Percentiles rank a stretch among this genome's conserved stretches.
phyloP scores from a whole-genome alignment of 495 filamentous ascomycete species.

The Penicillium robsamsonii region DNA sequence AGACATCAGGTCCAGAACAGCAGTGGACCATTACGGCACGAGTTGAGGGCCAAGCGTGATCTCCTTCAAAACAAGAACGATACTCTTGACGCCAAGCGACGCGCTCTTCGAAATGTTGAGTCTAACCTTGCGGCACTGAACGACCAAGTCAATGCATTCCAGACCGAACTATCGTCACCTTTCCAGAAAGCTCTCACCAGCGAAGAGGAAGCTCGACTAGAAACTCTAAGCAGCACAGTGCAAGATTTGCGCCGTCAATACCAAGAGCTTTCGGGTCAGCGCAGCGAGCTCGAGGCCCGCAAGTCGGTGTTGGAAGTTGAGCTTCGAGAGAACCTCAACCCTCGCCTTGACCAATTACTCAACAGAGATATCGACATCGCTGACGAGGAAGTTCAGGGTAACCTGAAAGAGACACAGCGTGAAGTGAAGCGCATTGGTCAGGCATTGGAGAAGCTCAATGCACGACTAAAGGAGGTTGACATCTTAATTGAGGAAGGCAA shows the following conservation, averaged over 20 bases:
- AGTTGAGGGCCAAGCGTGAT: slow-evolving; percentile 66
- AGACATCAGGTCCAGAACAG: slow-evolving; percentile 75
- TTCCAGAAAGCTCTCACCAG: slow-evolving; percentile 88
- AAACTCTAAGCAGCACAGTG: slow-evolving; percentile 62
- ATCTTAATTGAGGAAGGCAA: slow-evolving; percentile 64
- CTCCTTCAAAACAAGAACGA: slow-evolving; percentile 72
- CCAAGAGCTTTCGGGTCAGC: slow-evolving; percentile 66
- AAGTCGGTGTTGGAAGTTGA: slow-evolving; percentile 82
- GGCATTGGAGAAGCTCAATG: slow-evolving; percentile 58
- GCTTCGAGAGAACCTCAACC: slow-evolving; percentile 77
- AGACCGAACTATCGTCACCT: slow-evolving; percentile 74
- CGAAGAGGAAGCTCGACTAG: slow-evolving; percentile 78
- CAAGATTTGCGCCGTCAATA: slow-evolving; percentile 72
- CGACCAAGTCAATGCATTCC: slow-evolving; percentile 68
- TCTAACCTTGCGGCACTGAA: slow-evolving; percentile 69
- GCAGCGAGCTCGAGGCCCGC: slow-evolving; percentile 74
- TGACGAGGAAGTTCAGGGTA: slow-evolving; percentile 57
- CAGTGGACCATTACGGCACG: slow-evolving; percentile 73
- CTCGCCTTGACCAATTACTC: slow-evolving; percentile 82
- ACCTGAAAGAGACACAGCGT: slow-evolving; percentile 73
- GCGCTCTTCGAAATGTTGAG: slow-evolving; percentile 70
- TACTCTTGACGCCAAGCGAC: slow-evolving; percentile 68
- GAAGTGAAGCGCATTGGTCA: slow-evolving; percentile 76
- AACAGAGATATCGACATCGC: slow-evolving; percentile 71
- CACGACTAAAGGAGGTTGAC: slow-evolving; percentile 70